These are phyloP conservation scores for Taiozyma sp. DNA, from an alignment of 1,139 yeast species.

Conservation along the genomic window DNA sequence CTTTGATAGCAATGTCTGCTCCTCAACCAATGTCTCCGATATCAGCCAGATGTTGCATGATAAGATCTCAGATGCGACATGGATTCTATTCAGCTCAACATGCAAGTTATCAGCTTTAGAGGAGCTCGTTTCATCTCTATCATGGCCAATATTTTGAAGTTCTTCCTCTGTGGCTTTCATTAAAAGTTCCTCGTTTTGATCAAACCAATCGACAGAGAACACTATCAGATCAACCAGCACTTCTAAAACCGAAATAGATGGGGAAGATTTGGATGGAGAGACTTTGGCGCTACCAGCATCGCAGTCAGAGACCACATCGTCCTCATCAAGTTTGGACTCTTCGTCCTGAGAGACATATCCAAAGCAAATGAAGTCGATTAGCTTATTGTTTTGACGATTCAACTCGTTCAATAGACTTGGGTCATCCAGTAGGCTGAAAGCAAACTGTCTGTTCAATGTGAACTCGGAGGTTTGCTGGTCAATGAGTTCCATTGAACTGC, in stretches of 20 bases:
- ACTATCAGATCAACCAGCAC: slow-evolving; percentile 19
- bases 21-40: slow-evolving; percentile 86
- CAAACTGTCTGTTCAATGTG: slow-evolving; percentile 44
- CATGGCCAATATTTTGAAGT: slow-evolving; percentile 7
- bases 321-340: background rate
- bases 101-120: slow-evolving; percentile 6
- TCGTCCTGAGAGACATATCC: slow-evolving; percentile 31
- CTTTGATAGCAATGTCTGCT: slow-evolving; percentile 54
- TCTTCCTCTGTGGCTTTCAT: slow-evolving; percentile 6
- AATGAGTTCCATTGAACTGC: slow-evolving; percentile 21
- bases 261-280: background rate
- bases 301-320: slow-evolving; percentile 9
- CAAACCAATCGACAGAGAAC: slow-evolving; percentile 23
- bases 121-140: slow-evolving; percentile 10
- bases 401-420: slow-evolving; percentile 50
- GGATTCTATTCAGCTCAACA: slow-evolving; percentile 33
- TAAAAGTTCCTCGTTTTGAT: slow-evolving; percentile 16
- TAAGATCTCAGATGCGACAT: slow-evolving; percentile 81
- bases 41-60: slow-evolving; percentile 95
- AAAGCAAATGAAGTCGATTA: slow-evolving; percentile 46
- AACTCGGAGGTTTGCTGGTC: slow-evolving; percentile 31
- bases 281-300: slow-evolving; percentile 1
- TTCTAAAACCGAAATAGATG: slow-evolving; percentile 17
- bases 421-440: slow-evolving; percentile 68
- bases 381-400: slow-evolving; percentile 36